A percentile compares a stretch with the other conserved stretches of the same genome.
Evolutionary conservation across 768 basidiomycete genomes (phyloP).

Genomic region (Tricholoma sp.): DNA sequence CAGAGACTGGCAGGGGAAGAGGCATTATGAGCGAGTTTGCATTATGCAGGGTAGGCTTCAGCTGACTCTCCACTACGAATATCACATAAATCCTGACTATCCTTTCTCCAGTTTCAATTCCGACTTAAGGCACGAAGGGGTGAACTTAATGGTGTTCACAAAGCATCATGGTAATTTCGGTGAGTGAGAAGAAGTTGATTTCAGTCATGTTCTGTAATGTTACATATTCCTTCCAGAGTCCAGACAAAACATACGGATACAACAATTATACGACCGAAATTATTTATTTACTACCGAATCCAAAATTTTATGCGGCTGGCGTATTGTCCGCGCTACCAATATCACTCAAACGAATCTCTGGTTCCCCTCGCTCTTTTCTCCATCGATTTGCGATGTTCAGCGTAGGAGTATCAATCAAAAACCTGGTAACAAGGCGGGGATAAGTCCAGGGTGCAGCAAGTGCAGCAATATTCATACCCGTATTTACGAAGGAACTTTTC

Average conservation of each 20-base stretch:
- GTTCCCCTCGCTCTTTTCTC: constrained; percentile 79
- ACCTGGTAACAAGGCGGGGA: constrained; percentile 38
- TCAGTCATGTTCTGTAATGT: neutral
- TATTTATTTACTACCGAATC: neutral
- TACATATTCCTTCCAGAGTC: neutral
- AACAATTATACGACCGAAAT: constrained; percentile 3
- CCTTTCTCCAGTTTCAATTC: constrained; percentile 72
- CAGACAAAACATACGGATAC: neutral
- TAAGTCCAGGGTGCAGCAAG: neutral
- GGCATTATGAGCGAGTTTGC: constrained; percentile 90
- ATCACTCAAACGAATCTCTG: constrained; percentile 57
- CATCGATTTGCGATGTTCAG: constrained; percentile 78
- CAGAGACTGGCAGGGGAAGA: constrained; percentile 78
- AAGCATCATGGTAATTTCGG: constrained; percentile 81
- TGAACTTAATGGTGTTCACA: constrained; percentile 82
- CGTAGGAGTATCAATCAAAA: constrained; percentile 71
- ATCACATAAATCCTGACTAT: neutral
- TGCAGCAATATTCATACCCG: constrained; percentile 43
- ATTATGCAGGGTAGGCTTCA: constrained; percentile 61
- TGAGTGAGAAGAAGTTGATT: neutral
- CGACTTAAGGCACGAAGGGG: constrained; percentile 77
- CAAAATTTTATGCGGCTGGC: constrained; percentile 14
- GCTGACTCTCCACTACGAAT: constrained; percentile 7
- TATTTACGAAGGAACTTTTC: constrained; percentile 83
- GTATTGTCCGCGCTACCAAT: constrained; percentile 35